phyloP scores from a whole-genome alignment of 2,329 filamentous ascomycete species.

The Trichoderma sp. region DNA sequence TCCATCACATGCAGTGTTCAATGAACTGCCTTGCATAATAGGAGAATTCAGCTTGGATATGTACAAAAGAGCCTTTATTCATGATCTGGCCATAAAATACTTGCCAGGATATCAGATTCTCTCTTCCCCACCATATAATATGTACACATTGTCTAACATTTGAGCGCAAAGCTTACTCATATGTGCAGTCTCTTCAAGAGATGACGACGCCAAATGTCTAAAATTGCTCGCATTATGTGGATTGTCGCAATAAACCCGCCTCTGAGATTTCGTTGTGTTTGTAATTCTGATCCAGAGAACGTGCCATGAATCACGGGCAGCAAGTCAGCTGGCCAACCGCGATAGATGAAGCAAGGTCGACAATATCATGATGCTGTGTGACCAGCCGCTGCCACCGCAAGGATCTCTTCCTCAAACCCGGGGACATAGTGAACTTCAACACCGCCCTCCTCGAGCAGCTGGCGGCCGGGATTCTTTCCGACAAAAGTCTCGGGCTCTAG shows the following conservation, averaged over 20 bases:
- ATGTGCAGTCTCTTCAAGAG: background rate
- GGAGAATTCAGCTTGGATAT: background rate
- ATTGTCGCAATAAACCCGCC: background rate
- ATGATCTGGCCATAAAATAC: background rate
- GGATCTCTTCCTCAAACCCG: slow-evolving; percentile 77
- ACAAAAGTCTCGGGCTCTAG: slow-evolving; percentile 91
- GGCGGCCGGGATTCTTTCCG: slow-evolving; percentile 71
- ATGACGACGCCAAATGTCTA: background rate
- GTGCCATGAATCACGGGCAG: background rate
- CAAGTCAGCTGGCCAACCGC: slow-evolving; percentile 1
- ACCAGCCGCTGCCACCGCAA: slow-evolving; percentile 78
- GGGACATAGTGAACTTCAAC: slow-evolving; percentile 70
- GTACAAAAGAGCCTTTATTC: background rate
- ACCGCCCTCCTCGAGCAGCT: slow-evolving; percentile 67
- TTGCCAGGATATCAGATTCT: background rate
- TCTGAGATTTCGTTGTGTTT: background rate
- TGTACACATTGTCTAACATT: background rate
- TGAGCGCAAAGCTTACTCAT: background rate
- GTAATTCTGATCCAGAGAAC: background rate
- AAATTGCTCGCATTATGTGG: background rate
- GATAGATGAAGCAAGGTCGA: background rate
- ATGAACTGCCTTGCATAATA: background rate
- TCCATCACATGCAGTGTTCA: background rate
- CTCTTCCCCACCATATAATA: background rate
- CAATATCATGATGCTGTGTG: slow-evolving; percentile 44